Evolutionary conservation across 345 rosid species (phyloP), one percentile per base, ranked within the genome.

Genomic region (Salix purpurea): DNA sequence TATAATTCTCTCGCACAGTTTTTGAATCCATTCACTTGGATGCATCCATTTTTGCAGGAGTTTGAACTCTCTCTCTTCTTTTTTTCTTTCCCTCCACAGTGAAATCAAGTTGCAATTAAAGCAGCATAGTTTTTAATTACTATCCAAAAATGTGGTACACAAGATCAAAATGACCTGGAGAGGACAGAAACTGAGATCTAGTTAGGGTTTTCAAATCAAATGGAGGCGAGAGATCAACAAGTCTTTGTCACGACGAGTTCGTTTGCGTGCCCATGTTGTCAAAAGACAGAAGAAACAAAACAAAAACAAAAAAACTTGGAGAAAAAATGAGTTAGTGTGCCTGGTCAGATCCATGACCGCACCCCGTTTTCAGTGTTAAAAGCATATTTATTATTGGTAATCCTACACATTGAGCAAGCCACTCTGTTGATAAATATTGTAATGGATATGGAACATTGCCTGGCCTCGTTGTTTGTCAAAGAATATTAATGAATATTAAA

Each of bases 361-460:
- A 46, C 21, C 5, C 67, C 70, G 5, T 1, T 34, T 77, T 24
- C 37, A 76, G 30, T 48, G 50, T 64, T 64, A 62, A 24, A 54
- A 18, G 30, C 52, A 36, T 66, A 50, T 65, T 71, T 58, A 37
- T 71, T 71, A 70, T 56, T 79, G 82, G 69, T 44, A 76, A 76
- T 79, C 83, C 71, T 30, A 60, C 76, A 72, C 67, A 37, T 54
- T 21, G n/a, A 40, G 19, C 80, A 79, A 70, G 3, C 64, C 72
- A 68, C 32, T 19, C 2, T 21, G 65, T 60, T 30, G 19, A 44
- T 11, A 5, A 40, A 62, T 15, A 36, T 40, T 2, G 8, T 56
- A 19, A 37, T 56, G 24, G 14, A 50, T 2, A 58, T 1, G 64
- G 64, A 58, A 58, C 28, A 15, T 21, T 34, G 36, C 2, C 6